A percentile compares a stretch with the other conserved stretches of the same genome.
These are phyloP conservation scores for Alloascoidea hylecoeti DNA, from an alignment of 805 yeast genomes.

Conservation along the genomic window DNA sequence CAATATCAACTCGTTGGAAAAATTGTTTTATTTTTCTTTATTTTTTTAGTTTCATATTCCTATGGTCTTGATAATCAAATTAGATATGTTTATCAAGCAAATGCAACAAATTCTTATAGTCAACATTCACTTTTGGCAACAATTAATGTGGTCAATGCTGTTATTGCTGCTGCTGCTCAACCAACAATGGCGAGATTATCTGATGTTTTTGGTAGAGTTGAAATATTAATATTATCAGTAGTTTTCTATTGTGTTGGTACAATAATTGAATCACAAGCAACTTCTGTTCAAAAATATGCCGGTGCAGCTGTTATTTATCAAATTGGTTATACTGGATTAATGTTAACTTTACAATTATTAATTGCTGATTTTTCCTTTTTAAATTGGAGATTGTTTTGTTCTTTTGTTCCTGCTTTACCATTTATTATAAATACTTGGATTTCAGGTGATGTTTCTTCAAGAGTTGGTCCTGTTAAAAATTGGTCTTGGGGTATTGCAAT, in stretches of 20 bases:
- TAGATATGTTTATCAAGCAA: constrained; percentile 37
- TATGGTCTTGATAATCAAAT: constrained; percentile 49
- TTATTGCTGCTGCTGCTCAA: constrained; percentile 54
- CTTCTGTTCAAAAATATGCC: constrained; percentile 40
- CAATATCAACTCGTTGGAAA: constrained; percentile 28
- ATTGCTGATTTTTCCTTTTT: constrained; percentile 54
- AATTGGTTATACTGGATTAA: constrained; percentile 50
- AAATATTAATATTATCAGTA: constrained; percentile 31
- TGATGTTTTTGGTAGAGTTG: constrained; percentile 54
- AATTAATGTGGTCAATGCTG: constrained; percentile 40
- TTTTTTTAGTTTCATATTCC: constrained; percentile 42
- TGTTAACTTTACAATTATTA: constrained; percentile 39
- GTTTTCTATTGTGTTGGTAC: constrained; percentile 51
- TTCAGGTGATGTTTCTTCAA: constrained; percentile 35
- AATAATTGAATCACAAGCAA: constrained; percentile 46
- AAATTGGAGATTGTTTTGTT: constrained; percentile 55
- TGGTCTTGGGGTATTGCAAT: constrained; percentile 74
- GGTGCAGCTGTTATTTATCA: constrained; percentile 48
- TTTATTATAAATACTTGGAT: constrained; percentile 72
- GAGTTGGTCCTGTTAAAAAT: constrained; percentile 8
- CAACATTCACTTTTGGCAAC: constrained; percentile 44
- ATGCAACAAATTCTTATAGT: constrained; percentile 40
- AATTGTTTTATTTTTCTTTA: constrained; percentile 27
- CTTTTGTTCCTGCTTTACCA: constrained; percentile 58
- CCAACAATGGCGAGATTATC: constrained; percentile 50